Base-by-base conservation (phyloP, 371 early-diverging fungal genomes). In the Umbelopsis sp. region DNA sequence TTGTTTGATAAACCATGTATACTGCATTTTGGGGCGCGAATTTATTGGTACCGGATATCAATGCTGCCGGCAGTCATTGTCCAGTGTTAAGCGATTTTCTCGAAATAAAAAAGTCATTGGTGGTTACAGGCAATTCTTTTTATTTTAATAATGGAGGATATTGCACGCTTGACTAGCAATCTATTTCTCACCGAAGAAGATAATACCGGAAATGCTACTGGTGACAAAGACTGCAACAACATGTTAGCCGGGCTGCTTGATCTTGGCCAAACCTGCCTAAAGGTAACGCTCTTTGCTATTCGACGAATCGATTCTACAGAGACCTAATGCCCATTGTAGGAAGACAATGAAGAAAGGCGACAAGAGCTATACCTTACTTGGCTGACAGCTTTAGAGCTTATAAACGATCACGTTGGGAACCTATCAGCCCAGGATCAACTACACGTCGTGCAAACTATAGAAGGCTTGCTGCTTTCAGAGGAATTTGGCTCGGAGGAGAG, bases 291-390 rank as follows among this genome's bases (percentile, higher is more conserved):
- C 14, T 4, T 16, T 16, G 16, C 18, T 35, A 29, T 12, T 12
- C 16, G 1, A 0, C 11, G 57, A 29, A 18, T 18, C 18, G 32
- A 4, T 6, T 5, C 2, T 29, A 7, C 29, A 11, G 35, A 14
- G 1, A 5, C 11, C 29, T 18, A 35, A 57, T 8, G 4, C 12
- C 22, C 12, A 8, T 35, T 6, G 35, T 35, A 57, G 57, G 57
- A 57, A 35, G 35, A 57, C 18, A 35, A 35, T 35, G 57, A 57
- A 18, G 57, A 57, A 12, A 29, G 35, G 29, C 22, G 35, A 29
- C 57, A 37, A 29, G 57, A 35, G 18, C 29, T 57, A n/a, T 57
- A 57, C 7, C 8, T 57, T 12, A 57, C 57, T 5, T 57, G 57
- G 57, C 29, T 57, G 18, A 57, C 57, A 3, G 3, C 57, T 25